Conservation (phyloP, 1,139 yeast genomes). For the Candida mesenterica region DNA sequence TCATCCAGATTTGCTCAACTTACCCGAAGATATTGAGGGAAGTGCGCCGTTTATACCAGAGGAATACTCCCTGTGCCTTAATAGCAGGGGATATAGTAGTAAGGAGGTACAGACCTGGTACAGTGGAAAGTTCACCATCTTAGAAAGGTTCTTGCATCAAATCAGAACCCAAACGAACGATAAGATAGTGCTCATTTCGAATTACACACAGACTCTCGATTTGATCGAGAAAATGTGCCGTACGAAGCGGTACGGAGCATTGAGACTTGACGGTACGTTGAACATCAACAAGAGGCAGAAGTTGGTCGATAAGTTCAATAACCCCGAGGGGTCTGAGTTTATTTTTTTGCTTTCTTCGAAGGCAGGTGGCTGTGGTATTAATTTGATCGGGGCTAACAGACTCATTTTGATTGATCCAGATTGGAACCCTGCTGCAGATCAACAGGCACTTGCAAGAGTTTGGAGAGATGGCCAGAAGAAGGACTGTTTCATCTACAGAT, state of each 20-base stretch:
- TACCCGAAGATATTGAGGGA: conserved; percentile 78
- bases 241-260: conserved; percentile 65
- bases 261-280: conserved; percentile 91
- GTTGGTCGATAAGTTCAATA: conserved; percentile 85
- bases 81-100: conserved; percentile 35
- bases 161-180: conserved; percentile 83
- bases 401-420: conserved; percentile 90
- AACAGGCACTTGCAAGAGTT: conserved; percentile 95
- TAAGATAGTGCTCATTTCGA: conserved; percentile 89
- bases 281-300: conserved; percentile 89
- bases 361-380: conserved; percentile 99
- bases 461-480: conserved; percentile 99
- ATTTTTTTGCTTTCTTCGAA: conserved; percentile 87
- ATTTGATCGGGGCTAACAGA: conserved; percentile 93
- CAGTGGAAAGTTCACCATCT: conserved; percentile 63
- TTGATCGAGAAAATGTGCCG: conserved; percentile 86
- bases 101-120: conserved; percentile 60
- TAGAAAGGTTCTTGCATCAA: conserved; percentile 71
- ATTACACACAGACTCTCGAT: conserved; percentile 92
- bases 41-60: conserved; percentile 66
- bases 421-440: conserved; percentile 99
- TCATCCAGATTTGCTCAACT: conserved; percentile 80
- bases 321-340: conserved; percentile 87
- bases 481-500: conserved; percentile 91
- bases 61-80: conserved; percentile 52